Evolutionary conservation across 495 filamentous ascomycete species (phyloP), one percentile per base, ranked within the genome.

Genomic region (Hypomontagnella monticulosa): DNA sequence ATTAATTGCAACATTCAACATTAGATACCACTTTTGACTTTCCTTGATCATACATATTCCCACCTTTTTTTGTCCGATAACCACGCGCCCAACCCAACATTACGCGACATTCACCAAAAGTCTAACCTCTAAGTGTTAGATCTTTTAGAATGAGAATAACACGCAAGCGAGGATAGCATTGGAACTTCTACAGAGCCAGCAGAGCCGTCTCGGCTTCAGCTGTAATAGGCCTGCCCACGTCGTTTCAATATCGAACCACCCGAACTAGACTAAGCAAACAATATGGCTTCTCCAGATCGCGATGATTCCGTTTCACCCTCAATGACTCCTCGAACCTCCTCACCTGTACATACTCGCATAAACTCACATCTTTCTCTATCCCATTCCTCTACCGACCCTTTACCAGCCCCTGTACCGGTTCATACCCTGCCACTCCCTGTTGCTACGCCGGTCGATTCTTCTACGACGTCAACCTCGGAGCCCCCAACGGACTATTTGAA

Each of bases 401-500:
- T 27, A 12, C 15, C 34, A 34, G 38, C 15, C 20, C 10, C 56
- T 34, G 42, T 52, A 19, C 46, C 63, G 3, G 43, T 23, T 42
- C 48, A 53, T 19, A 10, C 23, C 53, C 48, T 63, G 15, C 51
- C 54, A 67, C 59, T 32, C 34, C 38, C 66, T 58, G 47, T 70
- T 68, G 15, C 61, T 36, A 40, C 44, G 7, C n/a, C 52, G 20
- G 7, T 60, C 56, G 46, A 58, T 71, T 41, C 59, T 53, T 20
- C 50, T 33, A 67, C 68, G 33, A 55, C 55, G 58, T 56, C 63
- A 32, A 53, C 57, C 41, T 44, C 48, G 4, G 66, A 66, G 16
- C 73, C 78, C 18, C 56, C 80, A 3, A 15, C 63, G 6, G 81
- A 84, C 63, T 79, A 83, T 59, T 46, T 81, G 30, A 82, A 83